Evolutionary conservation across 352 stramenopile species (phyloP), one percentile per base, ranked within the genome.

Genomic region (Globisporangium cederbergense): DNA sequence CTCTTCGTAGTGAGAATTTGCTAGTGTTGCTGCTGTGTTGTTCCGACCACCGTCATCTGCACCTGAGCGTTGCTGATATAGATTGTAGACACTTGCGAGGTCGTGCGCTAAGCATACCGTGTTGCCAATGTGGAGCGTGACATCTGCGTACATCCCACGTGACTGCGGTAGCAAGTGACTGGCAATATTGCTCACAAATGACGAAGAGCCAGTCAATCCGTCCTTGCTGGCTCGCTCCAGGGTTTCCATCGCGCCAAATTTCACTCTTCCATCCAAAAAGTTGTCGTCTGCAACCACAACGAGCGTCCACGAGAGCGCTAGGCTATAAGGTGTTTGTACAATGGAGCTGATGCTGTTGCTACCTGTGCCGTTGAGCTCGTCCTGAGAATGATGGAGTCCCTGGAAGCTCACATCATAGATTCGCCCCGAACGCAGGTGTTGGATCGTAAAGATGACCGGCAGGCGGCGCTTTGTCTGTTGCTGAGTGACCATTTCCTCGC

Each of bases 361-460:
- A 7, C 25, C 25, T 28, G 25, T 28, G 25, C 25, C 25, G 0
- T 32, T 36, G 5, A 59, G 4, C 28, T 47, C 38, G 22, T n/a
- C 16, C 6, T n/a, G 3, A 51, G 5, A 9, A 5, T 18, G 2
- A 5, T 58, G 25, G 0, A 65, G 30, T 70, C 82, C 79, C 51
- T 67, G 65, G 47, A 83, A 74, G 3, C 53, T 60, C 5, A 88
- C 46, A 49, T 83, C 69, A 28, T 88, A 88, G 0, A 71, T 46
- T 8, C 70, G 63, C 30, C 76, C 73, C 30, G 77, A 65, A 22
- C 50, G 59, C 16, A 88, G 56, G 7, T 61, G 55, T 7, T 62
- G 65, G 9, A 86, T 56, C 11, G 14, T 36, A 42, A 85, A 78
- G 18, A 80, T 69, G 3, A 68, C 55, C 11, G 78, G 78, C 7